Percentiles rank a stretch among this genome's conserved stretches.
Conservation (phyloP, 2,329 filamentous ascomycete species). For the Nemania sp. region DNA sequence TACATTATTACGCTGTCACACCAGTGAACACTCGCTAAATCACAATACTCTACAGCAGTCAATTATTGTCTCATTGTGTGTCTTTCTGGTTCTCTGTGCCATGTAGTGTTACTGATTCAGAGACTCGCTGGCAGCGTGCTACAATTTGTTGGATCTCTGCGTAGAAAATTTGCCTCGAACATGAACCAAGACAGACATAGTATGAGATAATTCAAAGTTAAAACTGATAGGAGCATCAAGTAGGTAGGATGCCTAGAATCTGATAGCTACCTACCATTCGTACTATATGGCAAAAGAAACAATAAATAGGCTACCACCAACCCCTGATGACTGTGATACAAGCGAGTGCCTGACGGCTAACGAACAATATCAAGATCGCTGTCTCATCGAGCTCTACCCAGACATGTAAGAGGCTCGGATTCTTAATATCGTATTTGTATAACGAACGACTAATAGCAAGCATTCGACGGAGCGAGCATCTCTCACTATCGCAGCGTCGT, state of each 20-base stretch:
- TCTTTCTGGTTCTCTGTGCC: neutral
- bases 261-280: neutral
- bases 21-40: constrained; percentile 4
- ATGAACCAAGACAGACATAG: neutral
- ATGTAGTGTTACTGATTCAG: neutral
- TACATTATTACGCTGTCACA: constrained; percentile 21
- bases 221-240: neutral
- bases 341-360: too few relatives aligned
- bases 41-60: neutral
- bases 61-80: constrained; percentile 14
- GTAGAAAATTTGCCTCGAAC: neutral
- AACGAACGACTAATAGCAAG: too few relatives aligned
- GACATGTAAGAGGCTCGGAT: too few relatives aligned
- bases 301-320: neutral
- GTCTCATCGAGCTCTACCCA: too few relatives aligned
- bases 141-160: neutral
- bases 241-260: too few relatives aligned
- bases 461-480: too few relatives aligned
- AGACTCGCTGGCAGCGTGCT: neutral
- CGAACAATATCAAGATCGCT: too few relatives aligned
- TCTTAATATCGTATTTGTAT: too few relatives aligned
- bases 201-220: neutral
- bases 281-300: neutral
- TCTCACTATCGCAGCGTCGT: neutral
- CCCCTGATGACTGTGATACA: too few relatives aligned